Percentiles rank a stretch among this genome's conserved stretches.
Conservation (phyloP, 345 rosid genomes). For the Jatropha curcas region DNA sequence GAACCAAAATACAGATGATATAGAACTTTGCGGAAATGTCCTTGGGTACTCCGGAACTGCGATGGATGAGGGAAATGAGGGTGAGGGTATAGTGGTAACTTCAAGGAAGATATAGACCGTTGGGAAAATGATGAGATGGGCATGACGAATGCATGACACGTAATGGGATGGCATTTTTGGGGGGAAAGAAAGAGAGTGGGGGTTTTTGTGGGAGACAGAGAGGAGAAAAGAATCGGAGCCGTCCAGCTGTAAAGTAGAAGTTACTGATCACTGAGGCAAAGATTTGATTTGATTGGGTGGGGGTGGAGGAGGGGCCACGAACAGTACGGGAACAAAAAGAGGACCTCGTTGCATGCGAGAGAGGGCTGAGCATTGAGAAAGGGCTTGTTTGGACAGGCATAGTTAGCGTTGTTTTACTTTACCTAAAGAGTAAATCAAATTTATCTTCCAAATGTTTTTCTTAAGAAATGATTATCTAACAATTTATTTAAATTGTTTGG, state of each 20-base stretch:
- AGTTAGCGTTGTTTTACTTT: no score
- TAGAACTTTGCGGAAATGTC: no score
- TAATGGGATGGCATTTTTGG: slow-evolving; percentile 1
- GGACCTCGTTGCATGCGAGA: no score
- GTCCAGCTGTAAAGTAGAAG: slow-evolving; percentile 19
- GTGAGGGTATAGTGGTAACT: not conserved
- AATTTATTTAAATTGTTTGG: no score
- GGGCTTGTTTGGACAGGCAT: not conserved
- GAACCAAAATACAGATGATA: not conserved
- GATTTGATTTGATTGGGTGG: slow-evolving; percentile 30
- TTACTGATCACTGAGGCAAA: not conserved
- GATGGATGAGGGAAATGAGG: not conserved
- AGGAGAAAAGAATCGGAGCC: slow-evolving; percentile 23
- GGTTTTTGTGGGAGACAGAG: slow-evolving; percentile 24
- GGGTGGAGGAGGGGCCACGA: not conserved
- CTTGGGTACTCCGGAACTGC: no score
- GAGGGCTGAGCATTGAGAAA: no score
- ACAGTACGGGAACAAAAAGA: slow-evolving; percentile 21
- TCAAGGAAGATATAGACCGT: not conserved
- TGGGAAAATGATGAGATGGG: slow-evolving; percentile 2
- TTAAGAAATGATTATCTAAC: no score
- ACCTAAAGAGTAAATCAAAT: no score
- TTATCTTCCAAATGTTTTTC: no score
- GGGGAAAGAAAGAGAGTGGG: slow-evolving; percentile 17
- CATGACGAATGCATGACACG: slow-evolving; percentile 22